Conservation (phyloP, 1,284 basidiomycete species). For the Bjerkandera adusta region DNA sequence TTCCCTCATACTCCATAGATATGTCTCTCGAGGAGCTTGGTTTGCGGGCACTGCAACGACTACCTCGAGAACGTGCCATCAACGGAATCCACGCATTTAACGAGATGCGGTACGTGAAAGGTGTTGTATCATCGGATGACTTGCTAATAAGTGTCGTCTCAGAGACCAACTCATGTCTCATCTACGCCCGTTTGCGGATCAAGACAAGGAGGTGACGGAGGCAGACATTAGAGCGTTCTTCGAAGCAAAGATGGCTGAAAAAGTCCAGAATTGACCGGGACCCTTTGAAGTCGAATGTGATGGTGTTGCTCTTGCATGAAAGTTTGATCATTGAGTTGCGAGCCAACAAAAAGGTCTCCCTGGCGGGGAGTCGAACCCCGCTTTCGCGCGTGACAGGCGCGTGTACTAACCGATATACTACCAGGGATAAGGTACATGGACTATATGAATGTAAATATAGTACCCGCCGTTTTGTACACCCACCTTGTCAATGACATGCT, state of each 20-base stretch:
- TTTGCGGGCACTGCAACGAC: constrained; percentile 63
- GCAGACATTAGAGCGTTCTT: constrained; percentile 72
- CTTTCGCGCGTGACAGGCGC: constrained; percentile 43
- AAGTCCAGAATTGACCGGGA: not conserved
- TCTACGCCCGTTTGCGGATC: constrained; percentile 73
- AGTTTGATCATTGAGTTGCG: not conserved
- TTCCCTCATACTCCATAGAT: constrained; percentile 34
- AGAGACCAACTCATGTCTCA: constrained; percentile 73
- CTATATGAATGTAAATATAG: too few relatives aligned
- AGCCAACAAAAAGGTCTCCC: constrained; percentile 23
- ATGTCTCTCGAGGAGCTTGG: constrained; percentile 78
- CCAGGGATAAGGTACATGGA: too few relatives aligned
- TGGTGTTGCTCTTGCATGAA: not conserved
- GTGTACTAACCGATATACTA: too few relatives aligned
- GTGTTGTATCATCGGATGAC: not conserved
- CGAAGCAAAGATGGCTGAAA: constrained; percentile 30
- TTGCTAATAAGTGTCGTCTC: constrained; percentile 2
- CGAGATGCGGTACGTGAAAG: constrained; percentile 61
- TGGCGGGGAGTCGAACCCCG: constrained; percentile 44
- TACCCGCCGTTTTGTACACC: too few relatives aligned
- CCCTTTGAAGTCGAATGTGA: too few relatives aligned
- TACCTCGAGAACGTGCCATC: constrained; percentile 74
- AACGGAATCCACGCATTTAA: constrained; percentile 82
- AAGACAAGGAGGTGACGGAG: constrained; percentile 74
- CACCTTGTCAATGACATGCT: too few relatives aligned